Conservation (phyloP, 257 asterid genomes). For the Mentha longifolia region DNA sequence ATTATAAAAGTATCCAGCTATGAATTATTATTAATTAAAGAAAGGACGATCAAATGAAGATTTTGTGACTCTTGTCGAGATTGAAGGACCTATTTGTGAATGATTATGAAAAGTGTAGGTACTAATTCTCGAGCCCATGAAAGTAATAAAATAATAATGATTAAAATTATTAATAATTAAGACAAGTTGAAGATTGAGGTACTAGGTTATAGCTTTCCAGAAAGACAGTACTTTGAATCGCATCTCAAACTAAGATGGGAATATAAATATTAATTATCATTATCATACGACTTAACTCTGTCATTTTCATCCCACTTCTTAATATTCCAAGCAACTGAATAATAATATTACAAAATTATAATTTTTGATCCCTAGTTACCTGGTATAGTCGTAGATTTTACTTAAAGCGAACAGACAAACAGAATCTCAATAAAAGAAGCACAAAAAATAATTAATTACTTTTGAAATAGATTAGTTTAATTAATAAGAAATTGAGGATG, state of each 20-base stretch:
- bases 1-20: background rate
- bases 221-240: slow-evolving; percentile 38
- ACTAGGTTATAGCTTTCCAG: slow-evolving; percentile 56
- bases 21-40: background rate
- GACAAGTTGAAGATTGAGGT: slow-evolving; percentile 45
- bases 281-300: slow-evolving; percentile 28
- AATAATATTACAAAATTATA: background rate
- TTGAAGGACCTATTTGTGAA: background rate
- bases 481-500: too few species aligned
- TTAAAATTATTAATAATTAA: slow-evolving; percentile 5
- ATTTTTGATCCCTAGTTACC: background rate
- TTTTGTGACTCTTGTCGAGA: background rate
- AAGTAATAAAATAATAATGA: slow-evolving; percentile 21
- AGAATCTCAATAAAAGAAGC: slow-evolving; percentile 15
- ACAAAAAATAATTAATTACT: too few species aligned
- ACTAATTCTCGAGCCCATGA: slow-evolving; percentile 51
- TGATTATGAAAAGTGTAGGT: slow-evolving; percentile 16
- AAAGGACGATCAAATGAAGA: background rate
- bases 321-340: background rate
- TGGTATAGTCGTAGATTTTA: background rate
- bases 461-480: background rate
- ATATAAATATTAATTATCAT: slow-evolving; percentile 42
- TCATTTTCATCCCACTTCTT: slow-evolving; percentile 26
- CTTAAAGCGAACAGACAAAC: slow-evolving; percentile 41
- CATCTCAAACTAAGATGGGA: slow-evolving; percentile 16